Evolutionary conservation across 176 grass and related monocot genomes (phyloP), one percentile per base, ranked within the genome.

Genomic region (Alloteropsis semialata): DNA sequence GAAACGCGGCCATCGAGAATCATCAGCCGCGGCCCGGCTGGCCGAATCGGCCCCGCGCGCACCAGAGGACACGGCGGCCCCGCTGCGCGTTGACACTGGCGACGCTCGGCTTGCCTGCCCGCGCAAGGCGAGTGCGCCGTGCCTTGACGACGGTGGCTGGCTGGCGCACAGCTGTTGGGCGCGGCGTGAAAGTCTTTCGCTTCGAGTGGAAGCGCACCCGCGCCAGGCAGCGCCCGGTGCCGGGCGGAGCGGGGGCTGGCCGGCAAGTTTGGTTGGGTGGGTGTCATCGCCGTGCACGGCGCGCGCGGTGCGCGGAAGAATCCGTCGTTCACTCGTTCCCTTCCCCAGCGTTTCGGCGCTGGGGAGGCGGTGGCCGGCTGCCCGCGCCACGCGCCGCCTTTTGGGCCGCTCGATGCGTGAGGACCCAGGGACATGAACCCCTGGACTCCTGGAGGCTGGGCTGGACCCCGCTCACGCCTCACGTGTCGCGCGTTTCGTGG

Each of bases 1-100:
- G 80, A 45, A 82, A 82, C 68, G 28, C 67, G 24, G 63, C 69
- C 68, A 29, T 9, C 69, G 43, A 67, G 34, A 41, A 72, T 16
- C 6, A 64, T 33, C 6, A 6, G n/a, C n/a, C n/a, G n/a, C n/a
- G n/a, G n/a, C n/a, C n/a, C n/a, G n/a, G n/a, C n/a, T n/a, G n/a
- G n/a, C n/a, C n/a, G n/a, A n/a, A n/a, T n/a, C n/a, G n/a, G n/a
- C n/a, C n/a, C n/a, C n/a, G 32, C 17, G 6, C 32, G 62, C 61
- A 37, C 16, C 62, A 8, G 18, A 36, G 33, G 5, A 25, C 54
- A 11, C 1, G 1, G 3, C 29, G 64, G 65, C 64, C 51, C 73
- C 33, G 33, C 33, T 22, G 21, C 72, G 30, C 69, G 44, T 85
- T 49, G 74, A 70, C 74, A 78, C 34, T 42, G 0, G n/a, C 50